Base-by-base conservation (phyloP, 2,329 filamentous ascomycete species). In the Calonectria crousiana region DNA sequence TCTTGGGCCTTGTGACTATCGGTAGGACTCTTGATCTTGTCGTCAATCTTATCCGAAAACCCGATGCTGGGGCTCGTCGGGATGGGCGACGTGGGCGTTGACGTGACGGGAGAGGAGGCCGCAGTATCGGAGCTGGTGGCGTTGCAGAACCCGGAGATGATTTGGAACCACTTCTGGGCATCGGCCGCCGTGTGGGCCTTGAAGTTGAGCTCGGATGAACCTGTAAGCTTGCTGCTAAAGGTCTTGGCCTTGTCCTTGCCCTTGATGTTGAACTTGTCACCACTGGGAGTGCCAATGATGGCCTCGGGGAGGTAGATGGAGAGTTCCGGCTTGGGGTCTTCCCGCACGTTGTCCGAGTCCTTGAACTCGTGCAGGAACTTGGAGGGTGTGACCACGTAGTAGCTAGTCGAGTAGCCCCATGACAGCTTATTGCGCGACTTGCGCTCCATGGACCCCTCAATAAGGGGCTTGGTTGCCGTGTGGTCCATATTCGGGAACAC, bases 351-450 rank as follows among this genome's bases (percentile, higher is more conserved):
- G 81, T 98, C 96, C 82, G 95, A 94, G 81, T 97, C 95, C 86
- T 98, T 98, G 89, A 98, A 99, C 85, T 98, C 96, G 87, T 99
- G 97, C 73, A 99, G 87, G 86, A 93, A 99, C 81, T 95, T 95
- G 72, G 94, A 91, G 0, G 95, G 94, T 0, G 95, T 98, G 62
- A 98, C 92, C 71, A 97, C 96, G 83, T 98, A 99, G 89, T 97
- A 98, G 71, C 91, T 92, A 0, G 94, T 91, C 76, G 92, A 93
- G 85, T 95, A 97, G 73, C 94, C 93, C 85, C 93, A 92, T 26
- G 90, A 90, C 38, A 95, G 91, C 85, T 98, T 93, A 84, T 98
- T 94, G 79, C 95, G 94, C 75, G 94, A 95, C 87, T 98, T 98
- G 82, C 95, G 93, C 88, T 98, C 95, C 64, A 99, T 90, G 0